Evolutionary conservation across 2,329 filamentous ascomycete species (phyloP).

Genomic region (Neofusicoccum umdonicola): DNA sequence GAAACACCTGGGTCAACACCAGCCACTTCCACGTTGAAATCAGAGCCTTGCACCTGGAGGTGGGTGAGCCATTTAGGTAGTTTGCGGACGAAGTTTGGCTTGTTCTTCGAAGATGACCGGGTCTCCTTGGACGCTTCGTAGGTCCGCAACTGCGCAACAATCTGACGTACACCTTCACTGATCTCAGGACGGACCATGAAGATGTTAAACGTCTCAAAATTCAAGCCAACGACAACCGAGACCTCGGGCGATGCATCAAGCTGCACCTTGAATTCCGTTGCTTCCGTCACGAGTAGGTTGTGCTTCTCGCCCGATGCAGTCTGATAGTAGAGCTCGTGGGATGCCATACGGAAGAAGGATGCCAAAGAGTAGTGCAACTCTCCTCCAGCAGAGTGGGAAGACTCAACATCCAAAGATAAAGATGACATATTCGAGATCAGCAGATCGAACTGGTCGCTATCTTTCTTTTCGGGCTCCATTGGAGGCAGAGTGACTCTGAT

Average conservation of each 20-base stretch:
- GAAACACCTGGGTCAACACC: constrained; percentile 84
- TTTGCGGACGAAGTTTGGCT: constrained; percentile 67
- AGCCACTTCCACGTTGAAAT: constrained; percentile 87
- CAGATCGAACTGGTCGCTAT: constrained; percentile 83
- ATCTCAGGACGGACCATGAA: constrained; percentile 92
- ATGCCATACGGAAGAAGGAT: constrained; percentile 77
- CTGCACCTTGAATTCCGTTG: constrained; percentile 81
- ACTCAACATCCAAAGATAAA: constrained; percentile 87
- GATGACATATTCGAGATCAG: constrained; percentile 95
- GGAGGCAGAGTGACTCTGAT: constrained; percentile 84
- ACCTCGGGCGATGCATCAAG: constrained; percentile 83
- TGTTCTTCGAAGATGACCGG: constrained; percentile 45
- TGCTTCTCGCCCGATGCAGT: constrained; percentile 79
- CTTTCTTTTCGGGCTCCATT: constrained; percentile 55
- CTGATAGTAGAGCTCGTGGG: constrained; percentile 92
- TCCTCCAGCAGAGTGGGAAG: constrained; percentile 83
- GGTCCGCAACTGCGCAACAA: constrained; percentile 73
- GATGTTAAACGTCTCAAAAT: constrained; percentile 80
- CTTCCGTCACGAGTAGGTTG: constrained; percentile 83
- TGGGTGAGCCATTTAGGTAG: constrained; percentile 83
- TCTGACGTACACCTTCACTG: constrained; percentile 85
- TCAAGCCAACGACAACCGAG: constrained; percentile 75
- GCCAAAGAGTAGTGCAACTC: constrained; percentile 84
- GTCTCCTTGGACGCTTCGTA: constrained; percentile 54
- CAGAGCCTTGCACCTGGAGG: constrained; percentile 79